Base-by-base conservation (phyloP, 345 rosid species). In the Salix viminalis region DNA sequence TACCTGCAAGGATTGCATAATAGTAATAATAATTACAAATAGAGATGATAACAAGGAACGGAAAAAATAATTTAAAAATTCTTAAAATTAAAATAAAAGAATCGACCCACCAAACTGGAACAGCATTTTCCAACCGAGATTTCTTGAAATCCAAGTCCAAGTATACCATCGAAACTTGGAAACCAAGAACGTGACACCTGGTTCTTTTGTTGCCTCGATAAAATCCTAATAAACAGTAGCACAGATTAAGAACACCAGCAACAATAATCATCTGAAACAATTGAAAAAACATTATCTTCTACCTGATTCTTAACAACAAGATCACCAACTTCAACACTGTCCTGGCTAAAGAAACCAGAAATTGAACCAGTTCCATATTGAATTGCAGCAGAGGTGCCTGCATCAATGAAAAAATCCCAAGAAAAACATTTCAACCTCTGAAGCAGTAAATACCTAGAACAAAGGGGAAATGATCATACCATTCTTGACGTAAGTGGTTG, bases 111-210 rank as follows among this genome's bases (percentile, higher is more conserved):
- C 84, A 81, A 73, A 81, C 79, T 48, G 84, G 84, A 74, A 77
- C 68, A 42, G 84, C 78, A n/a, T 0, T 74, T 76, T 41, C 66
- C 75, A 44, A 81, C 84, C 12, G 84, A 81, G 62, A 81, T 77
- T 44, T 77, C 84, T 42, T 77, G 84, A 69, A 77, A 81, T 50
- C 84, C 84, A 42, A 81, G 84, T 71, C 84, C 84, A 39, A 81
- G 76, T n/a, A 81, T 74, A 46, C 84, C 84, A 30, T 81, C 84
- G n/a, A 75, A 81, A 81, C 76, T 81, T 81, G 30, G 84, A 76
- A 69, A 76, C 79, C 73, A 81, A 71, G 68, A 81, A 81, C 23
- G 81, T 74, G 69, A 77, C 7, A 5, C 81, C 75, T 32, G 81
- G 84, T 69, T 81, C 84, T 77, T 81, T 81, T 30, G 84, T 81